Evolutionary conservation across 306 rosid genomes (phyloP).

Genomic region (Canavalia gladiata): DNA sequence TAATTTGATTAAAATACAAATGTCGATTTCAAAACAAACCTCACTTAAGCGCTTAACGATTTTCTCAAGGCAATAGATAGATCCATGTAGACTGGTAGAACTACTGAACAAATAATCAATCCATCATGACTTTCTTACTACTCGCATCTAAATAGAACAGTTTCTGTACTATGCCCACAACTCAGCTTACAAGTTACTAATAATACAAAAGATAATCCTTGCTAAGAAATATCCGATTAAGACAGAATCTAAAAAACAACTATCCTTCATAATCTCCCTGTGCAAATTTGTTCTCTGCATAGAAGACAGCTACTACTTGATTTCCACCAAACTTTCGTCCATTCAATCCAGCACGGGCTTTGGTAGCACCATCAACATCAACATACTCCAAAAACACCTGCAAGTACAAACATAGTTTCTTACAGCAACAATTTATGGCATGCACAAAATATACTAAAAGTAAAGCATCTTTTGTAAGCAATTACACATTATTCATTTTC

Average conservation of each 20-base stretch:
- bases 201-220: slow-evolving; percentile 38
- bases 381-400: slow-evolving; percentile 96
- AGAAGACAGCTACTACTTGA: slow-evolving; percentile 82
- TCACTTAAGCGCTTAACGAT: background rate
- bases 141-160: slow-evolving; percentile 15
- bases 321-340: slow-evolving; percentile 92
- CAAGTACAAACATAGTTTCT: background rate
- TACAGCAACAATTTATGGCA: slow-evolving; percentile 3
- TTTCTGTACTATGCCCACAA: slow-evolving; percentile 37
- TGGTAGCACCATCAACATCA: slow-evolving; percentile 81
- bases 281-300: slow-evolving; percentile 84
- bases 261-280: slow-evolving; percentile 87
- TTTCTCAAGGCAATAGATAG: background rate
- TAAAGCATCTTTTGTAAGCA: background rate
- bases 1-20: background rate
- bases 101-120: slow-evolving; percentile 39
- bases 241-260: slow-evolving; percentile 38
- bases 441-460: background rate
- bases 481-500: background rate
- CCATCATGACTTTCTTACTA: slow-evolving; percentile 19
- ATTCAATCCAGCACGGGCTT: slow-evolving; percentile 88
- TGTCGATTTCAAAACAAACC: slow-evolving; percentile 17
- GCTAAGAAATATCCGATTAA: slow-evolving; percentile 37
- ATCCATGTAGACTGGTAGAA: slow-evolving; percentile 6
- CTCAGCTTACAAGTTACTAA: slow-evolving; percentile 20